These are phyloP conservation scores for Sugiyamaella pinicola DNA, from an alignment of 1,139 yeast genomes.

Conservation along the genomic window DNA sequence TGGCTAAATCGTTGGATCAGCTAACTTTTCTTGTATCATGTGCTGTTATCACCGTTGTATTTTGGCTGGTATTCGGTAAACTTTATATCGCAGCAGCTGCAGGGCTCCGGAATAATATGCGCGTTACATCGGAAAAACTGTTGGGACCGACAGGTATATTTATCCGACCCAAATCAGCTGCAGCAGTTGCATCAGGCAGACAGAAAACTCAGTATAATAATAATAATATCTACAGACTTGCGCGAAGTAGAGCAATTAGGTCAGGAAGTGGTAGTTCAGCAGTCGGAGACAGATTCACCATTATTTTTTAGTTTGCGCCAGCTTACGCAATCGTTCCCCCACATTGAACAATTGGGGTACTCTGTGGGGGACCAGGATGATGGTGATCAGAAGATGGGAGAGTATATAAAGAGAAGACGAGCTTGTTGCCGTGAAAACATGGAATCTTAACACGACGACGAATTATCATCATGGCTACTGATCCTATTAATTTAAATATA, in stretches of 20 bases:
- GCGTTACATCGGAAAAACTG: not conserved
- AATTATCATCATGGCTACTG: too few species aligned
- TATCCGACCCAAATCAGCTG: slow-evolving; percentile 1
- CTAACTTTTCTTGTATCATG: slow-evolving; percentile 2
- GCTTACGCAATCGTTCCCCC: not conserved
- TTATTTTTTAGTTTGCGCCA: not conserved
- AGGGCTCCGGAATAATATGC: not conserved
- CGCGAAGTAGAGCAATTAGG: too few species aligned
- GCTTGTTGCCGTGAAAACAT: too few species aligned
- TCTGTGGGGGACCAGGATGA: too few species aligned
- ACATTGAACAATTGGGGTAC: not conserved
- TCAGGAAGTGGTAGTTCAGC: too few species aligned
- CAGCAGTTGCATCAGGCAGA: too few species aligned
- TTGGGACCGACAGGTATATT: not conserved
- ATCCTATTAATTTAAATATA: slow-evolving; percentile 8
- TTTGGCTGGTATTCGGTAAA: not conserved
- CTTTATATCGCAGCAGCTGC: not conserved
- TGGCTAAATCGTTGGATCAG: not conserved
- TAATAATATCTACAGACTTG: too few species aligned
- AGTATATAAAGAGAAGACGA: too few species aligned
- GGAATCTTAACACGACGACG: too few species aligned
- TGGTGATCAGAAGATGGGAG: too few species aligned
- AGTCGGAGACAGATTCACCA: too few species aligned
- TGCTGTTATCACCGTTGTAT: not conserved
- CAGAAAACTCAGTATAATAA: too few species aligned